A percentile compares a stretch with the other conserved stretches of the same genome.
Conservation (phyloP, 2,329 filamentous ascomycete species). For the Hypomyces rosellus region DNA sequence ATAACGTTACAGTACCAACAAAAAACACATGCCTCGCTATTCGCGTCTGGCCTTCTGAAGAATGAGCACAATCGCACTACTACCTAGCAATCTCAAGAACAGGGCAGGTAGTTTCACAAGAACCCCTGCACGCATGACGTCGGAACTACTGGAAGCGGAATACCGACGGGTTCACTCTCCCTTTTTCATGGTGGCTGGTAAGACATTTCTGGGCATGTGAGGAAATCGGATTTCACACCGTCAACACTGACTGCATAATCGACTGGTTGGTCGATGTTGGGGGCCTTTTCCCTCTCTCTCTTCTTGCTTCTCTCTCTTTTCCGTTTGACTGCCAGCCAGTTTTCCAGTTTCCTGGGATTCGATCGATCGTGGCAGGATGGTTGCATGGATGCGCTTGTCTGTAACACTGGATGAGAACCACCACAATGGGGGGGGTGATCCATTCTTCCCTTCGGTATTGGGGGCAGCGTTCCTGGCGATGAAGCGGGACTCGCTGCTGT, state of each 20-base stretch:
- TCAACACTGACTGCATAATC: not conserved
- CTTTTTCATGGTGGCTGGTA: not conserved
- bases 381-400: slow-evolving; percentile 7
- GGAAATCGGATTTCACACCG: not conserved
- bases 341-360: slow-evolving; percentile 10
- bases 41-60: too few relatives aligned
- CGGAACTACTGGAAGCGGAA: slow-evolving; percentile 18
- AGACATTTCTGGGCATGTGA: not conserved
- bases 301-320: too few relatives aligned
- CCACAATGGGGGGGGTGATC: slow-evolving; percentile 4
- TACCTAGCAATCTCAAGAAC: too few relatives aligned
- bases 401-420: slow-evolving; percentile 6
- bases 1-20: too few relatives aligned
- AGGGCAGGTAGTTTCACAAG: not conserved
- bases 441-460: slow-evolving; percentile 10
- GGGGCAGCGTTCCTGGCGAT: slow-evolving; percentile 11
- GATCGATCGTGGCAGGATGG: slow-evolving; percentile 11
- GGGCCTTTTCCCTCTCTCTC: not conserved
- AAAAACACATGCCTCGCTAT: too few relatives aligned
- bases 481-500: slow-evolving; percentile 10
- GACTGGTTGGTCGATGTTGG: not conserved
- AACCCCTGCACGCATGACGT: slow-evolving; percentile 6
- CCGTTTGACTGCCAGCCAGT: not conserved
- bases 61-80: too few relatives aligned
- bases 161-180: slow-evolving; percentile 8